phyloP scores from a whole-genome alignment of 176 grass and related monocot genomes.

The Puccinellia tenuiflora region DNA sequence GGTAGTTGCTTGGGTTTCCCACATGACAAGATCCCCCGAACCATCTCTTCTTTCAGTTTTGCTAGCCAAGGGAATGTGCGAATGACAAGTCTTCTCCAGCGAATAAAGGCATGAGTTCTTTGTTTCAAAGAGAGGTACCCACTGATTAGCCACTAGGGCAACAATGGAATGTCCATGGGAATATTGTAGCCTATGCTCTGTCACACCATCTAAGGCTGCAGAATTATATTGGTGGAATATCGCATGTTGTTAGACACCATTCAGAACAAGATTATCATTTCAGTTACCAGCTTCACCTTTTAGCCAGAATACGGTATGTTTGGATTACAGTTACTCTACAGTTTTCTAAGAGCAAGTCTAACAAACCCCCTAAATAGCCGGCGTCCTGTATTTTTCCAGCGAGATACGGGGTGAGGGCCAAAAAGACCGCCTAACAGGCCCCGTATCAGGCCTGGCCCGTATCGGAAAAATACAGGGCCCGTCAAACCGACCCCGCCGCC shows the following conservation, averaged over 20 bases:
- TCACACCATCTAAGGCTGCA: background rate
- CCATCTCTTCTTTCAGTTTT: background rate
- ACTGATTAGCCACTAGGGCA: background rate
- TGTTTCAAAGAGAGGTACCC: background rate
- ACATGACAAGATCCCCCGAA: background rate
- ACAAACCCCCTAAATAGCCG: too few species aligned
- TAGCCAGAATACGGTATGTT: background rate
- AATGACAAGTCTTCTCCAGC: background rate
- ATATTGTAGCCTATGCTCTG: background rate
- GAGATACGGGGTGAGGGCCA: too few species aligned
- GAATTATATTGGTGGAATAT: conserved; percentile 13
- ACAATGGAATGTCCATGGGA: background rate
- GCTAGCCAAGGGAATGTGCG: background rate
- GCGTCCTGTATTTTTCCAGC: too few species aligned
- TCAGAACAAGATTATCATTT: background rate
- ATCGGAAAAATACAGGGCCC: too few species aligned
- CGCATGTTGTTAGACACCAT: background rate
- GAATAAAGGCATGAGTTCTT: background rate
- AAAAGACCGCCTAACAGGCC: too few species aligned
- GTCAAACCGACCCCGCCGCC: too few species aligned
- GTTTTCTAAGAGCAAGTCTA: too few species aligned
- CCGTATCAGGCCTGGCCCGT: too few species aligned
- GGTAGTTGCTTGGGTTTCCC: background rate
- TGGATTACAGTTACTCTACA: background rate
- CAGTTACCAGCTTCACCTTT: background rate